Evolutionary conservation across 208 protist species (phyloP).

Genomic region (Trypanosoma platydactyli): DNA sequence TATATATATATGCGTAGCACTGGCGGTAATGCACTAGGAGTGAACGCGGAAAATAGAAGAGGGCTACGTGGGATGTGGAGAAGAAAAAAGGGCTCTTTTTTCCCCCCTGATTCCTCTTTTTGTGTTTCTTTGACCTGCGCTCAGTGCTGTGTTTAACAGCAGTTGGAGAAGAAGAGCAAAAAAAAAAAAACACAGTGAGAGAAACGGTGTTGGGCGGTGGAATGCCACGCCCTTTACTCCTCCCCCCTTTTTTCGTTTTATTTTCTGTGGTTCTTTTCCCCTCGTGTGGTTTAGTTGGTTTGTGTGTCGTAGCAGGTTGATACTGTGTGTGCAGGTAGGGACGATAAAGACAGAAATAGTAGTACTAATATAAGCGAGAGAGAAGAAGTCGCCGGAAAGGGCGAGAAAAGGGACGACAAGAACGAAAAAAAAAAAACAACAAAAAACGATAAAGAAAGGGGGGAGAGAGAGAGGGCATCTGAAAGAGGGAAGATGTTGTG

Average conservation of each 20-base stretch:
- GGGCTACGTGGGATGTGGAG: neutral
- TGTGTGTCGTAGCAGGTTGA: neutral
- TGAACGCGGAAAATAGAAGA: constrained; percentile 6
- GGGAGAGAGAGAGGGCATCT: neutral
- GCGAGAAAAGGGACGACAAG: neutral
- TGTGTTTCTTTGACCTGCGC: neutral
- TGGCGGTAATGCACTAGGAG: neutral
- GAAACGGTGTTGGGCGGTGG: too few relatives aligned
- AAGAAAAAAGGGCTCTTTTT: constrained; percentile 3
- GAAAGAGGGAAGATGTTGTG: neutral
- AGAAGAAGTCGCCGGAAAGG: neutral
- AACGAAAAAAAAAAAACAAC: constrained; percentile 16
- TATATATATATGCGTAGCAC: constrained; percentile 9
- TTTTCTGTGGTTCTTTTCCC: neutral
- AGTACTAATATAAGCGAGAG: neutral
- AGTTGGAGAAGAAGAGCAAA: too few relatives aligned
- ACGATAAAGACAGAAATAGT: neutral
- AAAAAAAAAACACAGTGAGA: too few relatives aligned
- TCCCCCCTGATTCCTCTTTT: neutral
- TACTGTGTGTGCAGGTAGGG: neutral
- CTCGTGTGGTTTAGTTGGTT: neutral
- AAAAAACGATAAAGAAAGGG: neutral
- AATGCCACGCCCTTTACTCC: too few relatives aligned
- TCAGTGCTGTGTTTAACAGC: too few relatives aligned
- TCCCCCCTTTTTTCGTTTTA: neutral